These are phyloP conservation scores for Waltergamsia citrina DNA, from an alignment of 2,329 filamentous ascomycete species.

Conservation along the genomic window DNA sequence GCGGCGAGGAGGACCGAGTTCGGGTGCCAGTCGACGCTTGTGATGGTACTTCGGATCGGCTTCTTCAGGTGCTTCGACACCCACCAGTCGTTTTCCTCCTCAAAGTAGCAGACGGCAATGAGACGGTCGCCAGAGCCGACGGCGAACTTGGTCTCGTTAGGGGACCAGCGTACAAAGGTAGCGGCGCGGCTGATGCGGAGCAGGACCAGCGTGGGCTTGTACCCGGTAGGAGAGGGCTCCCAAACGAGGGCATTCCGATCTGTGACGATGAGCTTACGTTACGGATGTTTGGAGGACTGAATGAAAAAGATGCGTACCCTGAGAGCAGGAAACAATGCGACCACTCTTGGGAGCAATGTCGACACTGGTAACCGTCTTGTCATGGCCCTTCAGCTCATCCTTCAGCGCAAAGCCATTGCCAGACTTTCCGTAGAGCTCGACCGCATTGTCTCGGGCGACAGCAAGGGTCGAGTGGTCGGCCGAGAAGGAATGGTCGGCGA, in stretches of 20 bases:
- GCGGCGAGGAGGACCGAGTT: slow-evolving; percentile 93
- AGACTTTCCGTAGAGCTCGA: slow-evolving; percentile 75
- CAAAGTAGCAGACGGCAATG: slow-evolving; percentile 96
- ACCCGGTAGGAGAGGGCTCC: slow-evolving; percentile 86
- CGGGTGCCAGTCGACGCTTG: slow-evolving; percentile 90
- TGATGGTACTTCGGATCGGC: slow-evolving; percentile 95
- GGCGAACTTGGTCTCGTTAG: slow-evolving; percentile 93
- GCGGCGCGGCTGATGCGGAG: slow-evolving; percentile 95
- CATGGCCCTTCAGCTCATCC: slow-evolving; percentile 91
- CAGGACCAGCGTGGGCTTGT: slow-evolving; percentile 94
- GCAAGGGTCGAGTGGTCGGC: slow-evolving; percentile 81
- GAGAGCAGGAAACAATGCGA: slow-evolving; percentile 94
- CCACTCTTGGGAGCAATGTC: slow-evolving; percentile 88
- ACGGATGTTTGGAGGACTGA: not conserved
- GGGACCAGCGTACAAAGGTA: slow-evolving; percentile 95
- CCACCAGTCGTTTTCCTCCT: slow-evolving; percentile 99
- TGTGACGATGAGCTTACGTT: slow-evolving; percentile 20
- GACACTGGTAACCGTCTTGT: slow-evolving; percentile 93
- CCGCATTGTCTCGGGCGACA: slow-evolving; percentile 79
- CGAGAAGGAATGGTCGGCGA: slow-evolving; percentile 97
- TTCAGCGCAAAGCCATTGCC: slow-evolving; percentile 73
- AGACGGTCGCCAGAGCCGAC: slow-evolving; percentile 92
- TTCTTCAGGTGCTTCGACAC: slow-evolving; percentile 99
- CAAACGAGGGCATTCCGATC: slow-evolving; percentile 97
- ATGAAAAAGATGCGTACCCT: slow-evolving; percentile 51